Evolutionary conservation across 257 asterid species (phyloP), one percentile per base, ranked within the genome.

Genomic region (Solanum ahanhuiri): DNA sequence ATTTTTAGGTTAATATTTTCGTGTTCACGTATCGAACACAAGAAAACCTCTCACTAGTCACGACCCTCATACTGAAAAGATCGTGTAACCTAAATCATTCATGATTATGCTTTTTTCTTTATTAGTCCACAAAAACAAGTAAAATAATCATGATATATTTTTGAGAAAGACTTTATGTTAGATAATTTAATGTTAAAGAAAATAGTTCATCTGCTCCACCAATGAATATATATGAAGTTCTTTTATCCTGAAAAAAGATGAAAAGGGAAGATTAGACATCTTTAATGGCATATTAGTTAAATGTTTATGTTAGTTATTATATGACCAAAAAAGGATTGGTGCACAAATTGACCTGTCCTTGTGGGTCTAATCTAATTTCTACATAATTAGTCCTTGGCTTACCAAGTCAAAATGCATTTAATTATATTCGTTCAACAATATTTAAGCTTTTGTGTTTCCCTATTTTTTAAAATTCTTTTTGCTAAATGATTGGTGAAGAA

Each of bases 161-260:
- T 20, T 72, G 81, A 34, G 17, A 33, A 37, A 63, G 77, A 23
- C 86, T 83, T 83, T 83, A 12, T 25, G 17, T 28, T 79, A 28
- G 28, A 79, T 45, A 39, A 45, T 33, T 79, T 64, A 64, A 83
- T 64, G 57, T 37, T 64, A 83, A 83, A 63, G 75, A 64, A 64
- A 25, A 83, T 22, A 83, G 86, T 83, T 83, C 39, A 64, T 83
- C 81, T 83, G 64, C 77, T 63, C 77, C 86, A 83, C 63, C 77
- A 83, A 37, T 63, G 86, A 41, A 83, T 12, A 83, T 67, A 83
- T 34, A 31, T 30, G 14, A 54, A 35, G 63, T 63, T 83, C 58
- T 83, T 63, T 63, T 25, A 14, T 77, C 25, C 3, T 17, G 7
- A 58, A 34, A 83, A 67, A 83, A 12, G 33, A 63, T 83, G 18